phyloP scores from a whole-genome alignment of 192 early-diverging fungal species.

The Haplosporangium gracile region DNA sequence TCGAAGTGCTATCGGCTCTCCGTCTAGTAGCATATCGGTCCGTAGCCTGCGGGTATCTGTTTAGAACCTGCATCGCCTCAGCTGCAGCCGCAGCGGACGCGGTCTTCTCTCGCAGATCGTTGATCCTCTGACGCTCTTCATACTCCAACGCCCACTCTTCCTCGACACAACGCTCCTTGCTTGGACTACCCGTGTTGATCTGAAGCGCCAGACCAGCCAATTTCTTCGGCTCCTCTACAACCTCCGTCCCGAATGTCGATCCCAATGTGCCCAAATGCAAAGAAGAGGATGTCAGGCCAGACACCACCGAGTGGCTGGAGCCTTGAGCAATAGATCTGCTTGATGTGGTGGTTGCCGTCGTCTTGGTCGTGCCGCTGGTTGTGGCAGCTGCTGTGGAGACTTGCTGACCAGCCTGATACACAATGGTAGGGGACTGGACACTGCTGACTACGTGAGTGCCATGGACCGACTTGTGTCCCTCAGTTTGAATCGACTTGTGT shows the following conservation, averaged over 20 bases:
- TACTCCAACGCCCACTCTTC: slow-evolving; percentile 13
- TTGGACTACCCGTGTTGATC: slow-evolving; percentile 28
- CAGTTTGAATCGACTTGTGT: not conserved
- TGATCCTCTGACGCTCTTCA: slow-evolving; percentile 18
- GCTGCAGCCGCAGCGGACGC: slow-evolving; percentile 37
- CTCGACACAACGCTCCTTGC: not conserved
- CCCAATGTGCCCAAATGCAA: not conserved
- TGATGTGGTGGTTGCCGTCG: not conserved
- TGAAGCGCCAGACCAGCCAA: slow-evolving; percentile 11
- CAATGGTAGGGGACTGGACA: not conserved
- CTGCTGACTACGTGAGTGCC: not conserved
- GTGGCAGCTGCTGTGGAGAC: not conserved
- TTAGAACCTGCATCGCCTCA: slow-evolving; percentile 44
- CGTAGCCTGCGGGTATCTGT: slow-evolving; percentile 49
- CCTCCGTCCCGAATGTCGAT: not conserved
- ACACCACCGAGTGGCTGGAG: not conserved
- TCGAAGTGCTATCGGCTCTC: slow-evolving; percentile 9
- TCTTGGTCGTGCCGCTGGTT: not conserved
- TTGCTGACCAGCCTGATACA: not conserved
- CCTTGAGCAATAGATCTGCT: not conserved
- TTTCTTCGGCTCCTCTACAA: not conserved
- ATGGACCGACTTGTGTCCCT: not conserved
- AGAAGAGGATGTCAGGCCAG: not conserved
- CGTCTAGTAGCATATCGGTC: slow-evolving; percentile 18
- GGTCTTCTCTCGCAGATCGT: slow-evolving; percentile 20